Base-by-base conservation (phyloP, 2,329 filamentous ascomycete species). In the Cladosporium cucumerinum region DNA sequence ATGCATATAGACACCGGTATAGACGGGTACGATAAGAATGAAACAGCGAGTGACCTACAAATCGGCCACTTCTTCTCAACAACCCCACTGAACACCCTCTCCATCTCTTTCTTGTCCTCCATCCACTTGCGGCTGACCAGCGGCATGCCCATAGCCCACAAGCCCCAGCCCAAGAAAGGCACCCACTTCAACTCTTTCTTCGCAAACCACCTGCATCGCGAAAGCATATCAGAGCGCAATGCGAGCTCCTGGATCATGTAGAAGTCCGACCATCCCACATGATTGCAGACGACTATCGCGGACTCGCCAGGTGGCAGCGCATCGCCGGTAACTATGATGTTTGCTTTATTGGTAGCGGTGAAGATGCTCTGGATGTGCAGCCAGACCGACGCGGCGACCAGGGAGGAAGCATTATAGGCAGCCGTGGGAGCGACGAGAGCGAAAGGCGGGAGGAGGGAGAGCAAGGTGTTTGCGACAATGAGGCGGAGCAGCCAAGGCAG, bases 101-200 rank as follows among this genome's bases (percentile, higher is more conserved):
- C 80, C 69, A 89, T 79, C 75, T 88, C 85, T 18, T 73, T 74
- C 71, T 81, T 79, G 72, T 89, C 86, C 65, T 78, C 79, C 69
- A 82, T 80, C 86, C 86, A 88, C 62, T 84, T 83, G 61, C 86
- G 78, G 70, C 81, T 86, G 25, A 88, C 85, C 75, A 88, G 79
- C 7, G 86, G 86, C 84, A 88, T 87, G 2, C 85, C 85, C 80
- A 88, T 86, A 3, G 83, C 85, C 85, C 85, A 87, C 36, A 88
- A 78, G 1, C 85, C 86, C 86, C 86, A 88, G 21, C 86, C 86
- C 8, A 88, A 78, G 66, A 89, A 84, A 5, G 86, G 86, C 14
- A 88, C 83, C 76, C 81, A 80, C 66, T 81, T 81, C 65, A 89
- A 78, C 73, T 87, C 81, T 65, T 82, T 80, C 76, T 88, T 89